Base-by-base conservation (phyloP, 2,329 filamentous ascomycete species). In the Trichophyton schoenleinii region DNA sequence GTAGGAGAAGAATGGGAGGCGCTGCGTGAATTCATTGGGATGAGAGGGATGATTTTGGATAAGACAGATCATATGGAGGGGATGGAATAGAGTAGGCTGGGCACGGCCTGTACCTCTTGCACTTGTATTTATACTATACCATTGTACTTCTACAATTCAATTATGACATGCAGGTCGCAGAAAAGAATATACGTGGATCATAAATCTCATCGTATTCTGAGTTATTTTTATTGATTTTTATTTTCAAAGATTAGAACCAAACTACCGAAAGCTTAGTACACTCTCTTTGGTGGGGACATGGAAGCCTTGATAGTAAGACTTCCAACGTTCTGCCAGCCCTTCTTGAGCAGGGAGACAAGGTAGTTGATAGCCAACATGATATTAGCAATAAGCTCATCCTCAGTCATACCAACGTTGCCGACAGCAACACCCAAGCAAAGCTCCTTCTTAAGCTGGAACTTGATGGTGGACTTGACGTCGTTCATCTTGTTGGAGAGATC, bases 361-460 rank as follows among this genome's bases (percentile, higher is more conserved):
- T 99, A 99, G 89, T 99, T 99, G 87, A 99, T 97, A 80, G 92
- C 85, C 82, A 99, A 82, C 94, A 99, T 99, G 81, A 97, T 91
- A 88, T 99, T 99, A 77, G 85, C 88, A 71, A 99, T 87, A 70
- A 99, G 83, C 84, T 96, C 89, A 75, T 99, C 94, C 82, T 90
- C 82, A 68, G 84, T 88, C 94, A 99, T 99, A 73, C 87, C 91
- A 73, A 99, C 94, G 81, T 99, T 96, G 77, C 94, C 94, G 75
- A 99, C 89, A 72, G 94, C 94, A 77, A 97, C 92, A 88, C 92
- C 94, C 86, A 99, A 91, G 86, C 94, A 99, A 72, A 99, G 86
- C 78, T 99, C 94, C 89, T 99, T 99, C 90, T 99, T 99, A 75
- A 99, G 85, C 86, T 99, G 91, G 88, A 99, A 99, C 88, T 99